Evolutionary conservation across 2,329 filamentous ascomycete genomes (phyloP).

Genomic region (Raffaelea arxii): DNA sequence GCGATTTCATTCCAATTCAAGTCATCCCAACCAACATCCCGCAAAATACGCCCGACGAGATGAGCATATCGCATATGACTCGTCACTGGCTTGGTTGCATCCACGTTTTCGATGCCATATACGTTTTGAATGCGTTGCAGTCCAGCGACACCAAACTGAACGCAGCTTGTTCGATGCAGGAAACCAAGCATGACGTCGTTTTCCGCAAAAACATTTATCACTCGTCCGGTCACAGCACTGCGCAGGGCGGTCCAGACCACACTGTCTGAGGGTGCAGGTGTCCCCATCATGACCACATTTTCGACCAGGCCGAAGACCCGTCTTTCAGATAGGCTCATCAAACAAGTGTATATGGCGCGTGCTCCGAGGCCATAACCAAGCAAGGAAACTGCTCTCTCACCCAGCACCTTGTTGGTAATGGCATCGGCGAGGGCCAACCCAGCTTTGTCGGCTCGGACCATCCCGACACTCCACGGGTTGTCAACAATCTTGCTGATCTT

Average conservation of each 20-base stretch:
- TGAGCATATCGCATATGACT: constrained; percentile 64
- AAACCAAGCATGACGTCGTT: constrained; percentile 86
- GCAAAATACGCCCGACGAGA: constrained; percentile 56
- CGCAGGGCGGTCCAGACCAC: constrained; percentile 69
- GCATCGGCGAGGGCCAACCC: constrained; percentile 68
- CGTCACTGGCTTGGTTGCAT: constrained; percentile 54
- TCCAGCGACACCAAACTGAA: constrained; percentile 77
- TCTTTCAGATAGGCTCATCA: constrained; percentile 69
- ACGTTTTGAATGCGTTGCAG: constrained; percentile 65
- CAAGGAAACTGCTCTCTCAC: constrained; percentile 70
- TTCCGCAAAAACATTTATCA: constrained; percentile 85
- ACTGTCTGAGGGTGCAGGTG: constrained; percentile 63
- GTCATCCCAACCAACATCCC: constrained; percentile 60
- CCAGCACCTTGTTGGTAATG: constrained; percentile 71
- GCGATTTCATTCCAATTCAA: constrained; percentile 33
- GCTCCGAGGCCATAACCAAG: constrained; percentile 78
- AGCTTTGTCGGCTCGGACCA: constrained; percentile 65
- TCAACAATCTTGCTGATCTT: constrained; percentile 68
- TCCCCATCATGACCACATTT: constrained; percentile 74
- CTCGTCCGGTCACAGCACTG: constrained; percentile 67
- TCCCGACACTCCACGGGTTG: constrained; percentile 71
- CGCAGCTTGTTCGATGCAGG: constrained; percentile 71
- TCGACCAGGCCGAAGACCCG: constrained; percentile 80
- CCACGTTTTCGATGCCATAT: constrained; percentile 55
- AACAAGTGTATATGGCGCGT: constrained; percentile 73